Evolutionary conservation across 352 stramenopile species (phyloP).

Genomic region (Pythium phragmitis): DNA sequence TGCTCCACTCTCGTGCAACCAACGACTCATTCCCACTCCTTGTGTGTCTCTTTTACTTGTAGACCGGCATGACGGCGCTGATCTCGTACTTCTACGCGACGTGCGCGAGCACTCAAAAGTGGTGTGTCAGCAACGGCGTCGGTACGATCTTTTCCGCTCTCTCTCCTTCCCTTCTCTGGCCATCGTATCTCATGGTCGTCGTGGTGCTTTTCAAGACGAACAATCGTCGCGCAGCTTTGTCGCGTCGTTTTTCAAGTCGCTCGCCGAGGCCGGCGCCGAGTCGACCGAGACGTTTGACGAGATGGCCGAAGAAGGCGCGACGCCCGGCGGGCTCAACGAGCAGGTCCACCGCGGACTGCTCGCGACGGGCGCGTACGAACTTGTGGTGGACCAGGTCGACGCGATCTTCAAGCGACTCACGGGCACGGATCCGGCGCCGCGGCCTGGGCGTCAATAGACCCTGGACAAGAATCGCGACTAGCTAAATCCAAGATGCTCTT

Average conservation of each 20-base stretch:
- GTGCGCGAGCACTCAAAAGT: slow-evolving; percentile 79
- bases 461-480: neutral
- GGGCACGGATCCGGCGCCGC: slow-evolving; percentile 56
- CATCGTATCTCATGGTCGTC: neutral
- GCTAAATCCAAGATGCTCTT: neutral
- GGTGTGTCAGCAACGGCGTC: slow-evolving; percentile 85
- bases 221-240: slow-evolving; percentile 78
- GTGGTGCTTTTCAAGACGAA: slow-evolving; percentile 34
- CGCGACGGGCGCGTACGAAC: slow-evolving; percentile 70
- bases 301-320: slow-evolving; percentile 83
- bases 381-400: slow-evolving; percentile 80
- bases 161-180: neutral
- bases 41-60: neutral
- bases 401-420: slow-evolving; percentile 82
- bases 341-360: slow-evolving; percentile 76
- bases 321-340: slow-evolving; percentile 79
- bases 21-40: neutral
- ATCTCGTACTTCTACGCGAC: slow-evolving; percentile 89
- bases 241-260: slow-evolving; percentile 80
- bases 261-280: slow-evolving; percentile 67
- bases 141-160: slow-evolving; percentile 36
- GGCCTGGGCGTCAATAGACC: slow-evolving; percentile 34
- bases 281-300: slow-evolving; percentile 77
- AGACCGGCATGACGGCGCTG: slow-evolving; percentile 83
- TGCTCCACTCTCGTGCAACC: neutral